Evolutionary conservation across 148 eudicot species (phyloP), one percentile per base, ranked within the genome.

Genomic region (Camellia sinensis): DNA sequence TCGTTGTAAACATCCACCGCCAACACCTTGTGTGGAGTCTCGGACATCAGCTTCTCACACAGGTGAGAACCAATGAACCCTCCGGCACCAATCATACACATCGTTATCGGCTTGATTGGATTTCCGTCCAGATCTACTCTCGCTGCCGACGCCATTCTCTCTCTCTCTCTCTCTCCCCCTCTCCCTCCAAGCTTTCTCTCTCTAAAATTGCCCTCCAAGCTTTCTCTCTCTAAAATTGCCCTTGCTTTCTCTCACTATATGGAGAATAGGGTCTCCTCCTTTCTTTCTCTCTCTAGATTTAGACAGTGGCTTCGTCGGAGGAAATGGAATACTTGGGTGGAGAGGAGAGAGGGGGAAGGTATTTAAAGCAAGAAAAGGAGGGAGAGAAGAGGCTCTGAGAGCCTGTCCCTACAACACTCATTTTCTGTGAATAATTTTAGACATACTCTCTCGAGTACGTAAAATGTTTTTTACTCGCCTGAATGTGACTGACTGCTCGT

Each of bases 71-170:
- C 99, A 37, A 96, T 96, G 89, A 96, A 96, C 0, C 99, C 99
- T 29, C 99, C 99, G 60, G 98, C 99, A 7, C 99, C 98, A 57
- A 96, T 93, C 99, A 96, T 93, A 90, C 99, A 93, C 12, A 96
- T 96, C 7, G 95, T 91, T 0, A 96, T 77, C 82, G 93, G 80
- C 81, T 80, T 80, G 1, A 96, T 91, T 41, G 90, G 86, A 2
- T 91, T 93, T 3, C 98, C 98, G 82, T 96, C 99, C 50, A 96
- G 98, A 93, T 96, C 98, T 81, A 91, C 85, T 80, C 98, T 87
- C 21, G 78, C 85, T 19, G 85, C 78, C 74, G 90, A 73, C 78
- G 91, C 84, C 88, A 83, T 79, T 77, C 48, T 78, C 65, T 60
- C 56, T 74, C 59, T 77, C 68, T 46, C 11, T 13, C 53, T 56